These are phyloP conservation scores for Avena eriantha DNA, from an alignment of 176 grass and related monocot species.

Conservation along the genomic window DNA sequence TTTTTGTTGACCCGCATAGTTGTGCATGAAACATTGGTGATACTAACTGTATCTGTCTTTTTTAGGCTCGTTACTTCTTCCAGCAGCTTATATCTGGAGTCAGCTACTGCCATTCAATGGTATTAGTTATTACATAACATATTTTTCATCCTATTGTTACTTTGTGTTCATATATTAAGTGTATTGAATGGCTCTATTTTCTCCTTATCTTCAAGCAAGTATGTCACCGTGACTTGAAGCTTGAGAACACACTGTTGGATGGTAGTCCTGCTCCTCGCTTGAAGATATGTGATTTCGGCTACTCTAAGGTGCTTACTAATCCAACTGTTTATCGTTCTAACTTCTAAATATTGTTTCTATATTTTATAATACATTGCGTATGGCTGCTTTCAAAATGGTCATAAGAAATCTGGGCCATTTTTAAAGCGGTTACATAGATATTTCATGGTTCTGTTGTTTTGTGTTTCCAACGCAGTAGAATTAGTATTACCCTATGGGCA, in stretches of 20 bases:
- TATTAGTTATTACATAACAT: slow-evolving; percentile 53
- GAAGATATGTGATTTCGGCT: slow-evolving; percentile 98
- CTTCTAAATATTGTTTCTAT: background rate
- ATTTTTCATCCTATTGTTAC: slow-evolving; percentile 35
- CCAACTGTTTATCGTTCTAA: slow-evolving; percentile 21
- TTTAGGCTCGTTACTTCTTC: slow-evolving; percentile 95
- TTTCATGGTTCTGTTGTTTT: slow-evolving; percentile 1
- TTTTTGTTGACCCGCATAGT: slow-evolving; percentile 33
- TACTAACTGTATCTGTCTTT: slow-evolving; percentile 16
- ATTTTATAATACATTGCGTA: background rate
- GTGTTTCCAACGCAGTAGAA: slow-evolving; percentile 11
- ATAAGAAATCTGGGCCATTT: background rate
- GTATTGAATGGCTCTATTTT: slow-evolving; percentile 36
- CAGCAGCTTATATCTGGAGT: slow-evolving; percentile 99
- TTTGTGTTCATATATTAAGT: slow-evolving; percentile 16
- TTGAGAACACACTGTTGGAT: slow-evolving; percentile 93
- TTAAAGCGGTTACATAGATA: background rate
- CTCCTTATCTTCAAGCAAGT: slow-evolving; percentile 88
- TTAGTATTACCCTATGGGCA: background rate
- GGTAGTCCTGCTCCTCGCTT: slow-evolving; percentile 91
- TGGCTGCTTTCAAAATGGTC: slow-evolving; percentile 27
- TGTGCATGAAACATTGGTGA: slow-evolving; percentile 4
- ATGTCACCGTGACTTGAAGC: slow-evolving; percentile 98
- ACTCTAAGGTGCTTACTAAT: slow-evolving; percentile 79
- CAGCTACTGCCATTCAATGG: slow-evolving; percentile 98